Evolutionary conservation across 73 alveolate species (phyloP), one percentile per base, ranked within the genome.

Genomic region (Paramecium bursaria): DNA sequence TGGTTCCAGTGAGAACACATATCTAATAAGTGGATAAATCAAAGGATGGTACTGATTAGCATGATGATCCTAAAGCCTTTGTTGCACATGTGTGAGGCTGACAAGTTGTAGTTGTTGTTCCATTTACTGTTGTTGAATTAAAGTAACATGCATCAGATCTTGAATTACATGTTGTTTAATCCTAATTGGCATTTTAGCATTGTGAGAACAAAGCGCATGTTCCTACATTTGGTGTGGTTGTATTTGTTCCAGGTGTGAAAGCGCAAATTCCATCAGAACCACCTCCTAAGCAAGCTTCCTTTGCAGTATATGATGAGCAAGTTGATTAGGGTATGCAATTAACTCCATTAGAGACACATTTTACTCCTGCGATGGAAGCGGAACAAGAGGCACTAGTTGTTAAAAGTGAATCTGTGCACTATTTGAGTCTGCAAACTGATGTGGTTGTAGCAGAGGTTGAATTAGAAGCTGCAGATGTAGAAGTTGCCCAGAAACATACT

Each of bases 321-420:
- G 19, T 4, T 7, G 44, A 11, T 21, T 67, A 39, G 22, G 44
- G 19, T 9, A 67, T 42, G 14, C 82, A 67, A 13, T 17, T 67
- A 30, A 57, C 44, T 67, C 82, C 82, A 67, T 67, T 57, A 7
- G 82, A 67, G 6, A 67, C 35, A 17, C 82, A 67, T n/a, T n/a
- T n/a, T n/a, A n/a, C n/a, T 15, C 60, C 55, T 21, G 22, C 42
- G 22, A 39, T 11, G 4, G 31, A 35, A 67, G 53, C 55, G 22
- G 82, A 25, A 35, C 82, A 67, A 11, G 33, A 53, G 10, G 46
- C 21, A 17, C 47, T 35, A 3, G 33, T 67, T 2, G 53, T 67
- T 42, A 25, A 19, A 7, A 19, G 33, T 13, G 44, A 19, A 67
- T 67, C 82, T 31, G 57, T 1, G 21, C 82, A 67, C 17, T 42